phyloP scores from a whole-genome alignment of 2,329 filamentous ascomycete genomes.

The Phyllosticta citrichinensis region DNA sequence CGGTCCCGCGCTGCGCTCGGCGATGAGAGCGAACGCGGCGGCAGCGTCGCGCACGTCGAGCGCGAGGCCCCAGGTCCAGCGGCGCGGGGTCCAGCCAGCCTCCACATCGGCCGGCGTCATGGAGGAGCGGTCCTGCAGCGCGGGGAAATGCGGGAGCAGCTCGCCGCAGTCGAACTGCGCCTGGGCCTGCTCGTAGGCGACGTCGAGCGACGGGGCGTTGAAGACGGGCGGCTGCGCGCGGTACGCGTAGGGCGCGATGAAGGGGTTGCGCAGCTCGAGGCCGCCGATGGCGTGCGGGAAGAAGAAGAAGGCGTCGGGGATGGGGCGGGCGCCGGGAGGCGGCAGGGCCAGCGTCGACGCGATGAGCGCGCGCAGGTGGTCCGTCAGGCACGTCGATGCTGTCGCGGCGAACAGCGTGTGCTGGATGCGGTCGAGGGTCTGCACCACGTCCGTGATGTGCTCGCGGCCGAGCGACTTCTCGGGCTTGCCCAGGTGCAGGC shows the following conservation, averaged over 20 bases:
- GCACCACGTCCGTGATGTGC: constrained; percentile 47
- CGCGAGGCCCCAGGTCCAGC: too few species aligned
- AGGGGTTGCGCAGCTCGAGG: constrained; percentile 38
- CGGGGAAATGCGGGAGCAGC: neutral
- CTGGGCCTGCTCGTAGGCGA: constrained; percentile 23
- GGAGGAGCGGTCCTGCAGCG: too few species aligned
- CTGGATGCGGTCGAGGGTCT: constrained; percentile 44
- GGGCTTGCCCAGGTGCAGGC: constrained; percentile 47
- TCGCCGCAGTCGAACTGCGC: constrained; percentile 21
- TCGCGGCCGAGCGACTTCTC: constrained; percentile 44
- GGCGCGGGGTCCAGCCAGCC: too few species aligned
- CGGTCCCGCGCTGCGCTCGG: constrained; percentile 30
- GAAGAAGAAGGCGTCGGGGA: constrained; percentile 40
- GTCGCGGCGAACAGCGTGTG: constrained; percentile 36
- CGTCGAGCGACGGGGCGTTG: constrained; percentile 13
- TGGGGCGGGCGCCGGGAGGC: constrained; percentile 13
- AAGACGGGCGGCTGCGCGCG: constrained; percentile 19
- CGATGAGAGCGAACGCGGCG: constrained; percentile 35
- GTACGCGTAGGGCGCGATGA: constrained; percentile 32
- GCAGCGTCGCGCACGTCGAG: too few species aligned
- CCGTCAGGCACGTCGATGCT: constrained; percentile 35
- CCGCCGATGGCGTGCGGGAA: constrained; percentile 38
- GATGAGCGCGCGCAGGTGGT: constrained; percentile 38
- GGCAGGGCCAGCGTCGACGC: constrained; percentile 25
- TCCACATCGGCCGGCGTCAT: constrained; percentile 5